These are phyloP conservation scores for Trametes pubescens DNA, from an alignment of 1,284 basidiomycete genomes.

Conservation along the genomic window DNA sequence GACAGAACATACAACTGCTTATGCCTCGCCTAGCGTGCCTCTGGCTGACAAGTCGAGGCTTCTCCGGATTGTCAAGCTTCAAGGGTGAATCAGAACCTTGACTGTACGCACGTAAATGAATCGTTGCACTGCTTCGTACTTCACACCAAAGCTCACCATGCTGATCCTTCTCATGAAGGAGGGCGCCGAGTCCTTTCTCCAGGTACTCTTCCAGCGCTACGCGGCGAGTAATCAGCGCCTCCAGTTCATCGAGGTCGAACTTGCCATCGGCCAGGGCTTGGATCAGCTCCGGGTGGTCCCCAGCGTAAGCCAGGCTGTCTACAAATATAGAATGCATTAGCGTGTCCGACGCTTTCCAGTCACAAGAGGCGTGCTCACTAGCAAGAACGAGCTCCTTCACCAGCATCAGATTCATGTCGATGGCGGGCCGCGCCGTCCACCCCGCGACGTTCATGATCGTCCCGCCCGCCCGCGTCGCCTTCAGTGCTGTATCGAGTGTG, in stretches of 20 bases:
- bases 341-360: too few relatives aligned
- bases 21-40: too few relatives aligned
- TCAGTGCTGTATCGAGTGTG: slow-evolving; percentile 40
- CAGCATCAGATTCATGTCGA: slow-evolving; percentile 41
- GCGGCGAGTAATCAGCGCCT: slow-evolving; percentile 41
- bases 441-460: slow-evolving; percentile 42
- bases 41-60: too few relatives aligned
- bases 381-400: slow-evolving; percentile 41
- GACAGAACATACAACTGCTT: too few relatives aligned
- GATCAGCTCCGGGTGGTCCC: slow-evolving; percentile 41
- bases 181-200: slow-evolving; percentile 42
- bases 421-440: slow-evolving; percentile 38
- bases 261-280: slow-evolving; percentile 39
- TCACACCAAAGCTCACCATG: slow-evolving; percentile 33
- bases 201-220: slow-evolving; percentile 44
- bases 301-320: slow-evolving; percentile 34
- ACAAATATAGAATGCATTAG: neutral
- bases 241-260: slow-evolving; percentile 38
- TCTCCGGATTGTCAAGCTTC: too few relatives aligned
- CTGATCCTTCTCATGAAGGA: slow-evolving; percentile 44
- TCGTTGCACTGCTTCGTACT: too few relatives aligned
- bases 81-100: slow-evolving; percentile 34
- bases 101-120: slow-evolving; percentile 14
- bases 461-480: slow-evolving; percentile 39
- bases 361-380: slow-evolving; percentile 24